phyloP scores from a whole-genome alignment of 805 yeast species.

The Candida ovalis region DNA sequence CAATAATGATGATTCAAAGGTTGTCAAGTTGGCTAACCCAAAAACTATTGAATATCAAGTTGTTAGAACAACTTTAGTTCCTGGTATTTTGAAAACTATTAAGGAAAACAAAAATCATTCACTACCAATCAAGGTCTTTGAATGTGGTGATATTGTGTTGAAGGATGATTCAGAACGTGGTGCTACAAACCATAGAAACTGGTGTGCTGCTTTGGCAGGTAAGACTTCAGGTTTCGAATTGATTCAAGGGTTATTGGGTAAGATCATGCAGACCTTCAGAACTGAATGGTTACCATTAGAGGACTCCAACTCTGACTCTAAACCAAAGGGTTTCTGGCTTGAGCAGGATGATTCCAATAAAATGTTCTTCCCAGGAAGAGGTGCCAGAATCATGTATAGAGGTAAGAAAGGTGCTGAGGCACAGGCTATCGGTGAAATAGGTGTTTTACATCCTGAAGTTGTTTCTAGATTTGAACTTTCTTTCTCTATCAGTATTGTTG shows the following conservation, averaged over 20 bases:
- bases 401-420: slow-evolving; percentile 53
- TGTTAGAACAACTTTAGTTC: slow-evolving; percentile 89
- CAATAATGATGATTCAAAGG: slow-evolving; percentile 63
- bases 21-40: slow-evolving; percentile 92
- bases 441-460: slow-evolving; percentile 95
- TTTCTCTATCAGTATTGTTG: slow-evolving; percentile 88
- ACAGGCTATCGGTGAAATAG: slow-evolving; percentile 72
- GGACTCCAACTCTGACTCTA: slow-evolving; percentile 42
- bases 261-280: slow-evolving; percentile 94
- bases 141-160: slow-evolving; percentile 90
- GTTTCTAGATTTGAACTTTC: slow-evolving; percentile 84
- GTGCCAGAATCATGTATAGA: slow-evolving; percentile 82
- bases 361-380: slow-evolving; percentile 95
- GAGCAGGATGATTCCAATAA: slow-evolving; percentile 63
- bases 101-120: slow-evolving; percentile 95
- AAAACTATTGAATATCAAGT: slow-evolving; percentile 97
- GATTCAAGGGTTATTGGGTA: slow-evolving; percentile 91
- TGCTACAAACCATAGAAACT: slow-evolving; percentile 88
- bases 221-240: slow-evolving; percentile 92
- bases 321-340: slow-evolving; percentile 82
- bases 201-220: slow-evolving; percentile 93
- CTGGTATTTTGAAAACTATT: slow-evolving; percentile 92
- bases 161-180: slow-evolving; percentile 83
- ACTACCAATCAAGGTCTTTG: slow-evolving; percentile 92
- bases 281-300: slow-evolving; percentile 64